Evolutionary conservation across 2,329 filamentous ascomycete genomes (phyloP), one percentile per base, ranked within the genome.

Genomic region (Alternaria brassicicola): DNA sequence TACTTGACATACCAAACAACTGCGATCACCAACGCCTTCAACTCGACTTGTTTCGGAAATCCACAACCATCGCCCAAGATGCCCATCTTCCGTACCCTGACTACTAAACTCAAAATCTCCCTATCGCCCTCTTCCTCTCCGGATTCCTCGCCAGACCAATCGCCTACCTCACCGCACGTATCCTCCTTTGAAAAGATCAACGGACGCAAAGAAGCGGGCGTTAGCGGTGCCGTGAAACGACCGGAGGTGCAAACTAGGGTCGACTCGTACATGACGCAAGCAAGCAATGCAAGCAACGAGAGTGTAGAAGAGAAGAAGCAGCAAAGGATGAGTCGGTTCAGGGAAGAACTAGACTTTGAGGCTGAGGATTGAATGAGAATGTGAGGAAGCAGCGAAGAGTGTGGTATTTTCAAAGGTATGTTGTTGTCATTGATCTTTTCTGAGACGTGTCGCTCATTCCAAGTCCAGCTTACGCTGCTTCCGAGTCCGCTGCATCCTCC

Each of bases 71-170:
- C 31, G 30, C 25, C 21, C 50, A 67, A 47, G 3, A 75, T 76
- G 73, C 70, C 73, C 19, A 55, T 76, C 57, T 61, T 75, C 17
- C 69, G 71, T 61, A 63, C 52, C 47, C 55, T 75, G 31, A 73
- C 71, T 12, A 68, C 62, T 21, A 75, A 72, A 51, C 62, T 76
- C 52, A 74, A 71, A 55, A 71, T 66, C 8, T 71, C 69, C 12
- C 62, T 71, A 54, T 68, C 69, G 4, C 62, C 68, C 21, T 65
- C 68, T 2, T 55, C 67, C 1, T 71, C 71, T 5, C 69, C 70
- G 4, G 62, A 65, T 6, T 54, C 71, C 8, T 65, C 67, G 10
- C 55, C 55, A 13, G 38, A 49, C 19, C 26, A 41, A 23, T 58
- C 55, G 10, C 66, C 69, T 12, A 65, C 64, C 7, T 69, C 68